These are phyloP conservation scores for Talaromyces wortmannii DNA, from an alignment of 495 filamentous ascomycete genomes.

Conservation along the genomic window DNA sequence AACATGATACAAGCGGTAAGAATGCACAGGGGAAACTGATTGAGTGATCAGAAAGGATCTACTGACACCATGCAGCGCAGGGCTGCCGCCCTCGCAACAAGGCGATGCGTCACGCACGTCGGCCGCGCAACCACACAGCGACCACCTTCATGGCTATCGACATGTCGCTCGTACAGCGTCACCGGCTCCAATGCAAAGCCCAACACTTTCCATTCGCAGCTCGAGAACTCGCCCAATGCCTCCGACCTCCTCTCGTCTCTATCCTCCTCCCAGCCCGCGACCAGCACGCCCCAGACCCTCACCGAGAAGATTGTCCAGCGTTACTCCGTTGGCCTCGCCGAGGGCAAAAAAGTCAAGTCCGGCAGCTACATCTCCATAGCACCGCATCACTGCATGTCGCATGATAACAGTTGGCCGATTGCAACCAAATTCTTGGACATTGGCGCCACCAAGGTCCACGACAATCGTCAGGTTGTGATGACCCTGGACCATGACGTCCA, in stretches of 20 bases:
- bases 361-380: constrained; percentile 81
- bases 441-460: constrained; percentile 68
- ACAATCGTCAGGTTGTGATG: constrained; percentile 75
- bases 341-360: constrained; percentile 62
- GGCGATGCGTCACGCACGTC: neutral
- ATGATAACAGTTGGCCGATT: constrained; percentile 90
- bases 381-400: constrained; percentile 76
- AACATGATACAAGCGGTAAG: neutral
- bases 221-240: constrained; percentile 29
- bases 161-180: neutral
- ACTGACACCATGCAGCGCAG: neutral
- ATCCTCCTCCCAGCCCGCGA: constrained; percentile 10
- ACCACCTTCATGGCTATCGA: neutral
- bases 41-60: neutral
- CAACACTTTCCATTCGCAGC: constrained; percentile 37
- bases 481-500: constrained; percentile 93
- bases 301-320: constrained; percentile 90
- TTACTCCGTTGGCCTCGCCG: constrained; percentile 62
- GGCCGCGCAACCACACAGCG: neutral
- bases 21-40: neutral
- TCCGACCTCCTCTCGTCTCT: constrained; percentile 32
- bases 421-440: constrained; percentile 83
- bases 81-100: neutral
- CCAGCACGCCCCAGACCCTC: constrained; percentile 57
- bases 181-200: neutral